Base-by-base conservation (phyloP, 345 rosid species). In the Eucalyptus camaldulensis region DNA sequence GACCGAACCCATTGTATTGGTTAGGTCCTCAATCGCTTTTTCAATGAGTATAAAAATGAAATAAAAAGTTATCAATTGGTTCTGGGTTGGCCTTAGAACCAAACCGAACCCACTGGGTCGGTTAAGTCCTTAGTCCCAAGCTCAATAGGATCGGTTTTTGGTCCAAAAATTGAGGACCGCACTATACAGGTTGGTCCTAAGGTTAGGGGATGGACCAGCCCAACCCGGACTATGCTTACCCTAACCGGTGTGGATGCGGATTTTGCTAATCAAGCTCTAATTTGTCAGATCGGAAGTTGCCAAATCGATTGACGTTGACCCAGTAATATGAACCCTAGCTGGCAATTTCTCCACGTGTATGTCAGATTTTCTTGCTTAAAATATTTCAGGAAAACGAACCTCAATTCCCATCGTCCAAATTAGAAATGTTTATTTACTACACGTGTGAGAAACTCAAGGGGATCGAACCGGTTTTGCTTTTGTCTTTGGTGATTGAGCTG, bases 121-220 rank as follows among this genome's bases (percentile, higher is more conserved):
- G 7, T 49, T 7, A 0, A 49, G 7, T 14, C 7, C 3, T 14
- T 0, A 0, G 7, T 50, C 17, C 0, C 53, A 50, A 50, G 1
- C 17, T 2, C 1, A 50, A 14, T 50, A 14, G 7, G 53, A 0
- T 14, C 0, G 7, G 17, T 49, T 0, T 0, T 49, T 1, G 3
- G 0, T 50, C 17, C 1, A 50, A 50, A 50, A 14, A 50, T 14
- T 50, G 17, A 14, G 17, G 1, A 14, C 1, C 1, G 1, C 1
- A 50, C 3, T 50, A 50, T 50, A 7, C 0, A 0, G 3, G 53
- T 49, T 50, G 7, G 0, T 50, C 1, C 7, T 50, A 50, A 7
- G 0, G 3, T 50, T 50, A 14, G 7, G 7, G 7, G 1, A 0
- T 14, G 53, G 7, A 14, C 1, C 0, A 0, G 17, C 7, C 7